phyloP scores from a whole-genome alignment of 257 asterid species.

The Plantago major region DNA sequence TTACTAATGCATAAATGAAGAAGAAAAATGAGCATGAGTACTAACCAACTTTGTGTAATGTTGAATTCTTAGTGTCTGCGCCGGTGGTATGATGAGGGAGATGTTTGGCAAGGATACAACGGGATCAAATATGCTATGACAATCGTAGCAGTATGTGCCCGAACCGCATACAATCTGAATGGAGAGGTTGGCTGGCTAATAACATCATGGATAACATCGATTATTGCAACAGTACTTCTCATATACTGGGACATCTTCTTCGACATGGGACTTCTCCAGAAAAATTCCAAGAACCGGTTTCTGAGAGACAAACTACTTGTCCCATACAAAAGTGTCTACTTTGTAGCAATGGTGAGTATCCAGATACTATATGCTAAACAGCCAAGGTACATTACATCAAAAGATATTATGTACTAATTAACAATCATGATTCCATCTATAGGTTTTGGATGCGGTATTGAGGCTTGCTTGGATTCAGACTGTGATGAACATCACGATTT shows the following conservation, averaged over 20 bases:
- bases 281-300: slow-evolving; percentile 39
- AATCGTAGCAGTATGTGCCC: slow-evolving; percentile 41
- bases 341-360: slow-evolving; percentile 46
- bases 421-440: too few relatives aligned
- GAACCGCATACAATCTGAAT: slow-evolving; percentile 40
- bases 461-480: slow-evolving; percentile 72
- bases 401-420: too few relatives aligned
- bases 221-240: slow-evolving; percentile 35
- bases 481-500: slow-evolving; percentile 36
- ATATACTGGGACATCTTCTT: slow-evolving; percentile 51
- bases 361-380: neutral
- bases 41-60: neutral
- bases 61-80: slow-evolving; percentile 40
- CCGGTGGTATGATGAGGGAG: slow-evolving; percentile 48
- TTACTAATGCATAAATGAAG: too few relatives aligned
- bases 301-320: slow-evolving; percentile 64
- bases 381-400: too few relatives aligned
- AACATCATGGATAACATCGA: slow-evolving; percentile 36
- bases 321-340: slow-evolving; percentile 43
- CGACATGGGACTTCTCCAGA: slow-evolving; percentile 62
- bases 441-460: slow-evolving; percentile 44
- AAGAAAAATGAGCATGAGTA: too few relatives aligned
- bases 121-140: slow-evolving; percentile 43
- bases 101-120: slow-evolving; percentile 42
- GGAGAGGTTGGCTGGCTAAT: slow-evolving; percentile 30